Evolutionary conservation across 306 rosid genomes (phyloP), one percentile per base, ranked within the genome.

Genomic region (Fragaria ananassa): DNA sequence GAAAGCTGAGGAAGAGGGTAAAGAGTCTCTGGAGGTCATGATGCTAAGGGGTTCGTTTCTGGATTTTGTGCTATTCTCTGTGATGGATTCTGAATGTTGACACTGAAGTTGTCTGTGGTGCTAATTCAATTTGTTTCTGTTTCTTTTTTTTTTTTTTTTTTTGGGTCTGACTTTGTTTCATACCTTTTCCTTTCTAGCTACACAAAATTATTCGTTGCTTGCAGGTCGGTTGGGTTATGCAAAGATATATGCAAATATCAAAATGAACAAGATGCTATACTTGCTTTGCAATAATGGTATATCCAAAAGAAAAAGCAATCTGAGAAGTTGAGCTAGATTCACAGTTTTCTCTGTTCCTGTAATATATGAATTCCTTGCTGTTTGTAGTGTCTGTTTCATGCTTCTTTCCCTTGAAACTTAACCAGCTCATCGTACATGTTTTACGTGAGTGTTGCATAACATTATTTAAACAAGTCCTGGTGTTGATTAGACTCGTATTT

Each of bases 21-120:
- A 50, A 45, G 70, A 81, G 79, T 84, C 90, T 46, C 54, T 90
- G 73, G 78, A 72, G 64, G 66, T 81, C 44, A 78, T 93, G 89
- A 85, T 85, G 83, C 15, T 0, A 79, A 80, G 74, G 94, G 96
- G 45, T 89, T 90, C 74, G 84, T 78, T 19, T 87, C 92, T 18
- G 86, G 66, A 60, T 60, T 60, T 27, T 60, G 66, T 57, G 63
- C 34, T 23, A n/a, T 50, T 5, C 4, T 21, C 14, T 21, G 12
- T 56, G 61, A 4, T 21, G 3, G 61, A 9, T 10, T 21, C 12
- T 53, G 61, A 56, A 8, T 1, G 14, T 56, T 56, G 12, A 21
- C 14, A 21, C 29, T 4, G 37, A 58, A 58, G 35, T 58, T 25
- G 35, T 58, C 17, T 58, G 6, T 1, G 65, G 37, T 58, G 35